These are phyloP conservation scores for Litchi chinensis DNA, from an alignment of 345 rosid genomes.

Conservation along the genomic window DNA sequence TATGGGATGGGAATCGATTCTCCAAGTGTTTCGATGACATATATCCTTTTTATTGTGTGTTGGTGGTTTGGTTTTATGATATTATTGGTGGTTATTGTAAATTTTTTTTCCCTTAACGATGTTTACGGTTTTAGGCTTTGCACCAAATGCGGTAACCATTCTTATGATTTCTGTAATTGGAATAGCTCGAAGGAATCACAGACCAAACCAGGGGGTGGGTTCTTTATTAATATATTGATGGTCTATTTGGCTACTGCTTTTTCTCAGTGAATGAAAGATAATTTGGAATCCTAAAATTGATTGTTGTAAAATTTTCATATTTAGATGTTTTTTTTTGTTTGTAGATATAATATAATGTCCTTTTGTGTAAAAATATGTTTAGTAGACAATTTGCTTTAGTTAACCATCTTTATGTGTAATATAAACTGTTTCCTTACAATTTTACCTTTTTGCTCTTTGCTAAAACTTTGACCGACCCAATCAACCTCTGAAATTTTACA, in stretches of 20 bases:
- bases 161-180: conserved; percentile 47
- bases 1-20: conserved; percentile 54
- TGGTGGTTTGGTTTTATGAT: neutral
- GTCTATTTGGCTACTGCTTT: neutral
- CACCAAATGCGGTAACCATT: conserved; percentile 58
- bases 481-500: neutral
- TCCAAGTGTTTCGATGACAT: conserved; percentile 51
- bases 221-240: neutral
- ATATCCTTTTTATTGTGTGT: conserved; percentile 48
- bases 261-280: neutral
- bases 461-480: neutral
- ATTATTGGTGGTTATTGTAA: conserved; percentile 5
- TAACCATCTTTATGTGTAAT: neutral
- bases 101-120: conserved; percentile 44
- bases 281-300: neutral
- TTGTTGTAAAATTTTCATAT: neutral
- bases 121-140: conserved; percentile 64
- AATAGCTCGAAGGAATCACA: conserved; percentile 36
- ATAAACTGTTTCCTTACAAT: neutral
- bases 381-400: neutral
- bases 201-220: conserved; percentile 47
- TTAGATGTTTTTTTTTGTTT: neutral
- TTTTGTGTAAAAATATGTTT: neutral
- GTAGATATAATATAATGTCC: neutral
- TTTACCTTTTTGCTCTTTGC: neutral